Conservation (phyloP, 768 basidiomycete genomes). For the Hydnum rufescens region DNA sequence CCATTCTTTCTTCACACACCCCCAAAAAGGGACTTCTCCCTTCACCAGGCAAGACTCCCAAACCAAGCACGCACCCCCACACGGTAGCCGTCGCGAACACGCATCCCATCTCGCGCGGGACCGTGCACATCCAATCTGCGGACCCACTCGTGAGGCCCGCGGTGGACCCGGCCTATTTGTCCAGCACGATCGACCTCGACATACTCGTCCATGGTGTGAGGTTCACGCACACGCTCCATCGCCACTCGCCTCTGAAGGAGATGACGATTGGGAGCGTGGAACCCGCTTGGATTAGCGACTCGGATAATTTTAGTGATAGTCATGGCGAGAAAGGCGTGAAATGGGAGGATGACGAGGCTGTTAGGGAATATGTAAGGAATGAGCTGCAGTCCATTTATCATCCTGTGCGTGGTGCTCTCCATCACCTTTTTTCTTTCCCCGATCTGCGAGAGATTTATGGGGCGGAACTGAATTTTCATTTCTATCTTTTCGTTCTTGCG, state of each 20-base stretch:
- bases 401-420: not conserved
- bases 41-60: not conserved
- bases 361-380: not conserved
- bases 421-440: too few relatives aligned
- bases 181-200: constrained; percentile 15
- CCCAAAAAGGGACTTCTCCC: not conserved
- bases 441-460: not conserved
- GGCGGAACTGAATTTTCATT: too few relatives aligned
- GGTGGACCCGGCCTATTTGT: constrained; percentile 49
- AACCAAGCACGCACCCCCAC: not conserved
- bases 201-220: constrained; percentile 7
- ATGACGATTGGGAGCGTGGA: not conserved
- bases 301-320: too few relatives aligned
- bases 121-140: constrained; percentile 36
- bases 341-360: not conserved
- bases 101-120: constrained; percentile 44
- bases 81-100: not conserved
- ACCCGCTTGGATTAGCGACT: not conserved
- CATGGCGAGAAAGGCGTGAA: too few relatives aligned
- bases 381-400: not conserved
- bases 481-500: too few relatives aligned
- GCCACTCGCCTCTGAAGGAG: not conserved
- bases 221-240: constrained; percentile 2
- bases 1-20: too few relatives aligned
- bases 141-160: constrained; percentile 38